These are phyloP conservation scores for Boletus sp. DNA, from an alignment of 768 basidiomycete genomes.

Conservation along the genomic window DNA sequence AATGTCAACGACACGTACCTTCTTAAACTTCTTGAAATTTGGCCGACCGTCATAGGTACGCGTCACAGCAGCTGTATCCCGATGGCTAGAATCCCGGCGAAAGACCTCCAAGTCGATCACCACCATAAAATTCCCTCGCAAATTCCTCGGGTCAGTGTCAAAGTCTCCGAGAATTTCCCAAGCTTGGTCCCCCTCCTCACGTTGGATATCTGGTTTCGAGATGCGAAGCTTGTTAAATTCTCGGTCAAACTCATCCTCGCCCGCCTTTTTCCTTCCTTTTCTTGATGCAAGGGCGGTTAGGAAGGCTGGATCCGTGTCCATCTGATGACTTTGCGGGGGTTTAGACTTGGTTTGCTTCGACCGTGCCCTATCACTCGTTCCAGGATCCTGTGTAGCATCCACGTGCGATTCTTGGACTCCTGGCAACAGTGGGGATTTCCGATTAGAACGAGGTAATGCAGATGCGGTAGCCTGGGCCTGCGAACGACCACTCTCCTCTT, in stretches of 20 bases:
- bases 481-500: slow-evolving; percentile 42
- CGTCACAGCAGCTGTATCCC: slow-evolving; percentile 33
- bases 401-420: neutral
- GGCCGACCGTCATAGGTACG: slow-evolving; percentile 43
- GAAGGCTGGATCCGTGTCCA: slow-evolving; percentile 66
- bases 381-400: slow-evolving; percentile 29
- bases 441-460: neutral
- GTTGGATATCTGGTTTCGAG: slow-evolving; percentile 56
- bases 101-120: slow-evolving; percentile 64
- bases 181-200: slow-evolving; percentile 46
- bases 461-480: neutral
- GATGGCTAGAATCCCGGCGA: slow-evolving; percentile 26
- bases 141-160: slow-evolving; percentile 50
- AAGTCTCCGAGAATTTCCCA: slow-evolving; percentile 67
- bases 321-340: neutral
- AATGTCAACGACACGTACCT: slow-evolving; percentile 40
- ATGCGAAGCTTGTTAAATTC: slow-evolving; percentile 80
- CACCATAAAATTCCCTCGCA: slow-evolving; percentile 81
- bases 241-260: slow-evolving; percentile 69
- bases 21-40: slow-evolving; percentile 80
- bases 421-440: slow-evolving; percentile 1
- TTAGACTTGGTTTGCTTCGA: slow-evolving; percentile 12
- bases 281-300: slow-evolving; percentile 72
- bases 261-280: slow-evolving; percentile 60
- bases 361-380: neutral